Evolutionary conservation across 805 yeast genomes (phyloP).

Genomic region (Wickerhamiella shivajii): DNA sequence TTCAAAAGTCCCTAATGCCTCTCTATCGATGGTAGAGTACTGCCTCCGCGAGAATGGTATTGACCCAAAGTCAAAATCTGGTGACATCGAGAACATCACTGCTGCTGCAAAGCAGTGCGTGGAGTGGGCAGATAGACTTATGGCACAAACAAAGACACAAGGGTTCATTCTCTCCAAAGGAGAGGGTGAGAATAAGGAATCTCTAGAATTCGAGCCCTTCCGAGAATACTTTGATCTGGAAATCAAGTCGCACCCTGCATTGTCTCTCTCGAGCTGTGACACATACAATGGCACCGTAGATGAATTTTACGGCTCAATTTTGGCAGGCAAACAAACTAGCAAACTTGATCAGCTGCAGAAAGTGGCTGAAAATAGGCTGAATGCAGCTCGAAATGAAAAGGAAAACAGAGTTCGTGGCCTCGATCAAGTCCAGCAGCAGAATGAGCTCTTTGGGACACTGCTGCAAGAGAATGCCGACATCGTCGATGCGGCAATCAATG

Average conservation of each 20-base stretch:
- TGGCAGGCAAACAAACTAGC: constrained; percentile 62
- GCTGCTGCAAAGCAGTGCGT: constrained; percentile 24
- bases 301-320: constrained; percentile 68
- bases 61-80: constrained; percentile 29
- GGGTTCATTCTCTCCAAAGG: constrained; percentile 16
- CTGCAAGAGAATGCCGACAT: constrained; percentile 53
- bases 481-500: constrained; percentile 56
- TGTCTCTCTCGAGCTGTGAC: constrained; percentile 23
- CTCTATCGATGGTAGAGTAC: constrained; percentile 63
- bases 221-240: constrained; percentile 26
- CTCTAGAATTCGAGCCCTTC: constrained; percentile 20
- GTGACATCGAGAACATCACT: constrained; percentile 15
- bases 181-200: constrained; percentile 9
- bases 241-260: constrained; percentile 25
- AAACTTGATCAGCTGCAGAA: constrained; percentile 42
- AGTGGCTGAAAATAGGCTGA: constrained; percentile 60
- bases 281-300: constrained; percentile 80
- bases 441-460: constrained; percentile 55
- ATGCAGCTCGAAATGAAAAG: constrained; percentile 62
- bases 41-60: constrained; percentile 34
- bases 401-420: constrained; percentile 53
- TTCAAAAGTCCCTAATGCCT: constrained; percentile 53
- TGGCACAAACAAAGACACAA: constrained; percentile 2
- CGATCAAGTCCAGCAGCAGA: constrained; percentile 44
- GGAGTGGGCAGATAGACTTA: constrained; percentile 12